Conservation (phyloP, 768 basidiomycete species). For the Strobilomyces dryophilus region DNA sequence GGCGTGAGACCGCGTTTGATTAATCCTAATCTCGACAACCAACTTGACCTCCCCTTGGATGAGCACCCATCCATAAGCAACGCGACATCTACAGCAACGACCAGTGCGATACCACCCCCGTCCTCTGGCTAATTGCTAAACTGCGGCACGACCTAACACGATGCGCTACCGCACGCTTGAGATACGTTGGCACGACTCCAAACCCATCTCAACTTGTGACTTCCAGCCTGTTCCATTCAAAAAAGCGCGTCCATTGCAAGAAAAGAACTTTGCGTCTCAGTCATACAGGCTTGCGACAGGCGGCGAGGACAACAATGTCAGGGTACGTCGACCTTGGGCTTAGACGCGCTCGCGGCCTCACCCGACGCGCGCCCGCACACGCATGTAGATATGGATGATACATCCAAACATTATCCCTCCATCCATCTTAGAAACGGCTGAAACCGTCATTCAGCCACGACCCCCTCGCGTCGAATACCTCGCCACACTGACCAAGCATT, state of each 20-base stretch:
- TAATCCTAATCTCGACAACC: conserved; percentile 10
- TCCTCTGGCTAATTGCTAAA: not conserved
- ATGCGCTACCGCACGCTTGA: conserved; percentile 91
- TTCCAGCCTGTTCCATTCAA: conserved; percentile 85
- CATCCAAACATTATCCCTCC: conserved; percentile 83
- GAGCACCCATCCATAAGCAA: conserved; percentile 7
- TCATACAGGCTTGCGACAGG: conserved; percentile 91
- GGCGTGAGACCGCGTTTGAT: conserved; percentile 22
- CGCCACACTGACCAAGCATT: conserved; percentile 88
- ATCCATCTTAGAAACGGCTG: conserved; percentile 40
- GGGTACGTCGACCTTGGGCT: conserved; percentile 55
- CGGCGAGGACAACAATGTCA: conserved; percentile 95
- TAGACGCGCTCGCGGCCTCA: conserved; percentile 11
- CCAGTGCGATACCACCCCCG: conserved; percentile 3
- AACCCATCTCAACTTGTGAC: conserved; percentile 95
- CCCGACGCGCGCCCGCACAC: conserved; percentile 5
- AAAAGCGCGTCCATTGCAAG: conserved; percentile 66
- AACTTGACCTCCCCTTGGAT: not conserved
- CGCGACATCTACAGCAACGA: conserved; percentile 2
- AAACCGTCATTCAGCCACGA: conserved; percentile 37
- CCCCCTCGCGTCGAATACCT: conserved; percentile 94
- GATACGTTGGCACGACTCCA: conserved; percentile 95
- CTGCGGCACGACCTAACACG: conserved; percentile 7
- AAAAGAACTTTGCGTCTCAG: conserved; percentile 58
- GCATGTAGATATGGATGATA: conserved; percentile 82